Conservation (phyloP, 2,329 filamentous ascomycete species). For the Monilinia aucupariae region DNA sequence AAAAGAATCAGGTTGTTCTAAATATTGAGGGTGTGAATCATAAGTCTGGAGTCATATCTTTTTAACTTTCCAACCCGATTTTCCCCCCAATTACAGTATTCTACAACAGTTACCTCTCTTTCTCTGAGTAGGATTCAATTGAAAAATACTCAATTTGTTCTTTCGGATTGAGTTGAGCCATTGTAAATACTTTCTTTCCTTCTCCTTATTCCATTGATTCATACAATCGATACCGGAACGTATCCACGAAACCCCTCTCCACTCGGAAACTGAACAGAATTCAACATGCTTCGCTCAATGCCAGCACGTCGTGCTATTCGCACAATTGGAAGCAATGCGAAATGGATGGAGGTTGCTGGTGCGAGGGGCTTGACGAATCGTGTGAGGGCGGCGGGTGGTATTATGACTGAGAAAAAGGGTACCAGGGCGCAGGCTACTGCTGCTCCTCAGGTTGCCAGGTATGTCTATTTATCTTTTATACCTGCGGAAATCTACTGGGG, state of each 20-base stretch:
- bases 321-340: constrained; percentile 36
- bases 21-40: constrained; percentile 8
- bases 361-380: constrained; percentile 19
- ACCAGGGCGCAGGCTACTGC: constrained; percentile 45
- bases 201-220: constrained; percentile 4
- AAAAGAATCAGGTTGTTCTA: background rate
- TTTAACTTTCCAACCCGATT: background rate
- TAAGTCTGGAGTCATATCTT: constrained; percentile 1
- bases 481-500: too few relatives aligned
- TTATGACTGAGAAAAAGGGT: constrained; percentile 15
- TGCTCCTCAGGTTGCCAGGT: constrained; percentile 33
- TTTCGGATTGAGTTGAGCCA: constrained; percentile 13
- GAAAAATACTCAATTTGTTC: constrained; percentile 7
- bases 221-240: background rate
- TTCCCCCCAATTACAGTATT: background rate
- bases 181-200: constrained; percentile 4
- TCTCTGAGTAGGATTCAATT: constrained; percentile 8
- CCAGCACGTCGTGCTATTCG: constrained; percentile 45
- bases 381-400: constrained; percentile 40
- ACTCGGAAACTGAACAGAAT: background rate
- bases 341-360: constrained; percentile 19
- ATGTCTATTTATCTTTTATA: constrained; percentile 21
- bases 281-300: constrained; percentile 45
- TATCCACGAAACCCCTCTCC: background rate
- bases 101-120: background rate